A percentile compares a stretch with the other conserved stretches of the same genome.
These are phyloP conservation scores for Phoenix dactylifera DNA, from an alignment of 176 grass and related monocot species.

Conservation along the genomic window DNA sequence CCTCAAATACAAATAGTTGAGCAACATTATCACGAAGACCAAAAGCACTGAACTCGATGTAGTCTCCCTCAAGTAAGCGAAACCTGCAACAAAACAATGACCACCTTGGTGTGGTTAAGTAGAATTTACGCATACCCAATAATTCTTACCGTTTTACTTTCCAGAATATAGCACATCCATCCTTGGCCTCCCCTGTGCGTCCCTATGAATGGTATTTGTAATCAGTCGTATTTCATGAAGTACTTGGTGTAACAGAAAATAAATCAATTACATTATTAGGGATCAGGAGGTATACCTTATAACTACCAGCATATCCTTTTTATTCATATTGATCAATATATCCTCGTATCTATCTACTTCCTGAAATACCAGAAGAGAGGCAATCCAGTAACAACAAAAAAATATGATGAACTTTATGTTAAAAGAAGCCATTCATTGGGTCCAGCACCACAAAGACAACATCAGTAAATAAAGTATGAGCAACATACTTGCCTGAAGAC, in stretches of 20 bases:
- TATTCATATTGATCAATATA: slow-evolving; percentile 39
- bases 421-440: background rate
- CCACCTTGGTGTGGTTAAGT: no score
- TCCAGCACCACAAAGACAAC: no score
- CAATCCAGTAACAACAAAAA: background rate
- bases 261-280: no score
- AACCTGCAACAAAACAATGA: slow-evolving; percentile 42
- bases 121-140: no score
- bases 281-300: slow-evolving; percentile 42
- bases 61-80: slow-evolving; percentile 64
- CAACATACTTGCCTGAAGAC: slow-evolving; percentile 52
- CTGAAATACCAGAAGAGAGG: slow-evolving; percentile 24
- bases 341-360: slow-evolving; percentile 75
- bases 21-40: slow-evolving; percentile 88
- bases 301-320: slow-evolving; percentile 55
- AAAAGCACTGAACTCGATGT: slow-evolving; percentile 71
- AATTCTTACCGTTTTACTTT: slow-evolving; percentile 50
- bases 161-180: slow-evolving; percentile 92
- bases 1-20: slow-evolving; percentile 87
- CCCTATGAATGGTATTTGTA: slow-evolving; percentile 33
- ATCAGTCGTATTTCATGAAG: background rate
- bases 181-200: slow-evolving; percentile 54
- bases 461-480: no score
- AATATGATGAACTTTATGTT: background rate
- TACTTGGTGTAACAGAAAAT: no score